phyloP scores from a whole-genome alignment of 169 alveolate genomes.

The Plasmodium relictum region DNA sequence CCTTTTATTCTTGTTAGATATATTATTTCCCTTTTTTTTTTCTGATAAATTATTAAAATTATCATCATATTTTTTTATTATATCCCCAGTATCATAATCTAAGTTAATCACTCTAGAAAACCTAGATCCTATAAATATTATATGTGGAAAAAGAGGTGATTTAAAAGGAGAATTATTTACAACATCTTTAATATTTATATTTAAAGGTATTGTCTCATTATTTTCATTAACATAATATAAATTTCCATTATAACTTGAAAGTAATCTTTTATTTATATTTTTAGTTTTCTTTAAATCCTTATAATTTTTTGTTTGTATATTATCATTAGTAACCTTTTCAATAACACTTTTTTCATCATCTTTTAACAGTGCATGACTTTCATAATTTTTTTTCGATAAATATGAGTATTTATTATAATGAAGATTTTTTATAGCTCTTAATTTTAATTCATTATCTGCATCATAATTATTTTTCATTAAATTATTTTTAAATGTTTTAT shows the following conservation, averaged over 20 bases:
- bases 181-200: slow-evolving; percentile 84
- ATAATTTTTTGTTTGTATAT: slow-evolving; percentile 7
- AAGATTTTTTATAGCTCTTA: slow-evolving; percentile 40
- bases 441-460: slow-evolving; percentile 31
- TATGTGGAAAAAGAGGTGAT: slow-evolving; percentile 85
- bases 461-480: slow-evolving; percentile 19
- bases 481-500: not conserved
- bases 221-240: slow-evolving; percentile 84
- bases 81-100: slow-evolving; percentile 67
- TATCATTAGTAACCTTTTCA: not conserved
- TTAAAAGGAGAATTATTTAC: slow-evolving; percentile 87
- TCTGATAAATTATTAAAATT: slow-evolving; percentile 11
- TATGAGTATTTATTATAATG: slow-evolving; percentile 5
- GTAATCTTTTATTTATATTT: slow-evolving; percentile 32
- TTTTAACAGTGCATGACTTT: not conserved
- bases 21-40: slow-evolving; percentile 1
- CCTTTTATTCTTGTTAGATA: slow-evolving; percentile 16
- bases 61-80: slow-evolving; percentile 64
- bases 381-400: not conserved
- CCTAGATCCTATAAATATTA: slow-evolving; percentile 84
- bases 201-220: slow-evolving; percentile 78
- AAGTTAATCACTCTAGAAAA: slow-evolving; percentile 79
- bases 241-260: slow-evolving; percentile 78
- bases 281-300: slow-evolving; percentile 35
- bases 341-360: not conserved